Conservation (phyloP, 169 alveolate species). For the Theileria annulata region DNA sequence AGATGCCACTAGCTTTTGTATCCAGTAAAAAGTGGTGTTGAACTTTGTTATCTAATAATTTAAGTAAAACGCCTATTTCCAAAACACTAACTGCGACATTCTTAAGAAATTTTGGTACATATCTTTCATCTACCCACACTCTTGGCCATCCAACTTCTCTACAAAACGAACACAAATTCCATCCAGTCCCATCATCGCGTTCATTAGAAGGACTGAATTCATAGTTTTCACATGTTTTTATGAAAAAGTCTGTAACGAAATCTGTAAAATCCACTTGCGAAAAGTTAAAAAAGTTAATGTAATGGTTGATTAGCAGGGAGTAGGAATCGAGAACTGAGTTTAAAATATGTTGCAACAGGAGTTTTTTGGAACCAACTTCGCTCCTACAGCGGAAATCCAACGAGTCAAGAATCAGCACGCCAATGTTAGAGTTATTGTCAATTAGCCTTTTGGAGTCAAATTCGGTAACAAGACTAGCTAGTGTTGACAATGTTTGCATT, state of each 20-base stretch:
- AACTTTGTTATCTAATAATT: not conserved
- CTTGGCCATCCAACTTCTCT: not conserved
- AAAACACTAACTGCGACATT: not conserved
- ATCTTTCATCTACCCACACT: constrained; percentile 1
- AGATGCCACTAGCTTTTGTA: not conserved
- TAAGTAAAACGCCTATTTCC: constrained; percentile 3
- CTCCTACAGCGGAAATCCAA: constrained; percentile 3
- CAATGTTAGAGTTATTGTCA: not conserved
- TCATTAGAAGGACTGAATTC: not conserved
- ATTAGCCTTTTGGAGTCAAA: not conserved
- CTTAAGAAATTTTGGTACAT: constrained; percentile 1
- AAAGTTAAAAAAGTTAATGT: not conserved
- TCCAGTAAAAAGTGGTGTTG: not conserved
- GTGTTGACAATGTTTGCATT: constrained; percentile 34
- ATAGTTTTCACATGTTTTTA: not conserved
- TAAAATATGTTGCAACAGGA: not conserved
- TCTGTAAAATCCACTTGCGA: not conserved
- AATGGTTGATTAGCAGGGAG: not conserved
- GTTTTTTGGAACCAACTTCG: not conserved
- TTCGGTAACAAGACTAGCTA: constrained; percentile 2
- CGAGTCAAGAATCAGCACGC: constrained; percentile 2
- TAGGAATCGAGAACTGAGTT: constrained; percentile 1
- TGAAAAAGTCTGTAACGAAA: not conserved
- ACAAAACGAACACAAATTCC: not conserved
- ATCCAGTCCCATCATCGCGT: not conserved